Evolutionary conservation across 2,329 filamentous ascomycete species (phyloP).

Genomic region (Metarhizium anisopliae): DNA sequence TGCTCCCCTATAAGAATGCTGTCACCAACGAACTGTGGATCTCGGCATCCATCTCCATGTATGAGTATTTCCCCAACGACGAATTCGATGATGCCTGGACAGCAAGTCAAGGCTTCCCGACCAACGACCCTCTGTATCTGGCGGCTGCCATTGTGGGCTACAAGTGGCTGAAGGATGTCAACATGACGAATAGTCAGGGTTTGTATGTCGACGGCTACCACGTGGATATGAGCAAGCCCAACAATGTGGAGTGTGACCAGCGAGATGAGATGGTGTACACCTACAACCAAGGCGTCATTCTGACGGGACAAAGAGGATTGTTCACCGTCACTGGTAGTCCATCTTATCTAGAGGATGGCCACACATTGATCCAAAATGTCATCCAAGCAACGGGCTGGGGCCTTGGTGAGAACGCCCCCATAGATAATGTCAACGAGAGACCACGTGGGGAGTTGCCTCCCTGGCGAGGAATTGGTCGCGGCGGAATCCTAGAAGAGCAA

Average conservation of each 20-base stretch:
- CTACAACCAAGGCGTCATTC: conserved; percentile 88
- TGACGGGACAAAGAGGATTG: conserved; percentile 71
- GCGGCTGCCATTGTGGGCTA: conserved; percentile 70
- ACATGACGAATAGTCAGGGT: conserved; percentile 70
- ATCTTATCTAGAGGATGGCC: conserved; percentile 68
- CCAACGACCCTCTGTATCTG: conserved; percentile 55
- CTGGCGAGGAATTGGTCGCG: conserved; percentile 70
- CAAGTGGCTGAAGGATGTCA: conserved; percentile 66
- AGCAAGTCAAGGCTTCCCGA: conserved; percentile 15
- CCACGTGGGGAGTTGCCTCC: conserved; percentile 31
- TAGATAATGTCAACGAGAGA: conserved; percentile 28
- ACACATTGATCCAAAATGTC: conserved; percentile 64
- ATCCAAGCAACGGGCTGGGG: conserved; percentile 73
- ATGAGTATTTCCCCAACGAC: conserved; percentile 79
- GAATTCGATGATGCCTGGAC: conserved; percentile 60
- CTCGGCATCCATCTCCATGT: conserved; percentile 79
- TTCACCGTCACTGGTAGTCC: conserved; percentile 69
- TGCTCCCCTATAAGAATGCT: conserved; percentile 86
- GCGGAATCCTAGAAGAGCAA: conserved; percentile 73
- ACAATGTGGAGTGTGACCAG: conserved; percentile 66
- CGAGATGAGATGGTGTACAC: conserved; percentile 88
- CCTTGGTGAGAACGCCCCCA: conserved; percentile 29
- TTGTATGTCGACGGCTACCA: conserved; percentile 87
- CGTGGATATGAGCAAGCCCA: conserved; percentile 51
- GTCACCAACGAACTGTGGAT: conserved; percentile 92